Conservation (phyloP, 805 yeast genomes). For the Yamadazyma endophytica region DNA sequence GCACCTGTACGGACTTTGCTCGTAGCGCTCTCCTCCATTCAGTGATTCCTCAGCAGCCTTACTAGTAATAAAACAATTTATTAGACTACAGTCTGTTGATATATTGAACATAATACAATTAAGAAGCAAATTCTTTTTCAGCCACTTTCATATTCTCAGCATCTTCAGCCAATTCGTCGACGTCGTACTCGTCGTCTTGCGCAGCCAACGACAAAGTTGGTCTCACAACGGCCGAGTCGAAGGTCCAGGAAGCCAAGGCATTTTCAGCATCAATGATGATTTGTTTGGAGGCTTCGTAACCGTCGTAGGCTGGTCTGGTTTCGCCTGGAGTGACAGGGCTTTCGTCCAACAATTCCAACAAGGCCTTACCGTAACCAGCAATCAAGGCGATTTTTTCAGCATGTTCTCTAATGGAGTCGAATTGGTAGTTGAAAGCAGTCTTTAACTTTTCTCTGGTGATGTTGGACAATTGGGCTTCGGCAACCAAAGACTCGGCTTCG, state of each 20-base stretch:
- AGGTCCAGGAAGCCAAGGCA: slow-evolving; percentile 94
- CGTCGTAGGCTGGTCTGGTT: slow-evolving; percentile 97
- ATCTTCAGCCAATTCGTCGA: slow-evolving; percentile 40
- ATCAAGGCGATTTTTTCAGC: slow-evolving; percentile 94
- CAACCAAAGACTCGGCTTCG: slow-evolving; percentile 97
- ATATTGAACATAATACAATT: slow-evolving; percentile 2
- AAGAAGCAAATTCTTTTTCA: slow-evolving; percentile 40
- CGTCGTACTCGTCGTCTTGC: slow-evolving; percentile 55
- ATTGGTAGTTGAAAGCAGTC: slow-evolving; percentile 96
- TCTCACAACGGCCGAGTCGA: slow-evolving; percentile 91
- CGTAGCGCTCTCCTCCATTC: no score
- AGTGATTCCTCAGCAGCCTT: no score
- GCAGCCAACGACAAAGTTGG: slow-evolving; percentile 77
- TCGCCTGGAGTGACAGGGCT: slow-evolving; percentile 99
- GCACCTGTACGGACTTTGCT: no score
- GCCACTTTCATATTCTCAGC: slow-evolving; percentile 44
- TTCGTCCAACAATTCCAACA: slow-evolving; percentile 92
- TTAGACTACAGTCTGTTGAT: no score
- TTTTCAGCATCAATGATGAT: slow-evolving; percentile 95
- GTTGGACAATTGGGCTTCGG: slow-evolving; percentile 97
- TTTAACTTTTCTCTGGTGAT: slow-evolving; percentile 97
- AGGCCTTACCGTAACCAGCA: slow-evolving; percentile 98
- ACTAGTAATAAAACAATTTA: no score
- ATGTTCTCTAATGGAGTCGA: slow-evolving; percentile 91
- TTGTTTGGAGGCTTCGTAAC: slow-evolving; percentile 97